Evolutionary conservation across 2,329 filamentous ascomycete genomes (phyloP).

Genomic region (Exophiala bonariae): DNA sequence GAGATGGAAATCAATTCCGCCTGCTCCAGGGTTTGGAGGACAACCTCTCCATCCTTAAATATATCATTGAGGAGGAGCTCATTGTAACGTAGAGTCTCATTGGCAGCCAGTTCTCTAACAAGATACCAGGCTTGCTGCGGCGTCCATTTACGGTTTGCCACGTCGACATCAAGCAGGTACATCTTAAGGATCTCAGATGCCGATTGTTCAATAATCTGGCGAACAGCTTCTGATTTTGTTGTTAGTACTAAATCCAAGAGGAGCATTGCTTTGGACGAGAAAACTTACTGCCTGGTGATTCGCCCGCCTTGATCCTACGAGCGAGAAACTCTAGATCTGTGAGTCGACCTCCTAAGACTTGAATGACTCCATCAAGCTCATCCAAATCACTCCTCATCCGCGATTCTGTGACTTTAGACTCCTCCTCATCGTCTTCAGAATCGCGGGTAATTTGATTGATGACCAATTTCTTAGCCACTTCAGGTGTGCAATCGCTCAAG

Average conservation of each 20-base stretch:
- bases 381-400: slow-evolving; percentile 57
- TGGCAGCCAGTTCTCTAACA: slow-evolving; percentile 73
- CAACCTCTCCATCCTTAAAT: slow-evolving; percentile 74
- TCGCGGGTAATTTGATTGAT: slow-evolving; percentile 69
- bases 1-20: slow-evolving; percentile 81
- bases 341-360: slow-evolving; percentile 82
- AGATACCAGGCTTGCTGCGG: slow-evolving; percentile 87
- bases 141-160: slow-evolving; percentile 67
- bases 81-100: slow-evolving; percentile 72
- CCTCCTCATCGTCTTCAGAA: slow-evolving; percentile 36
- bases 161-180: slow-evolving; percentile 69
- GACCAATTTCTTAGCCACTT: slow-evolving; percentile 89
- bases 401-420: slow-evolving; percentile 40
- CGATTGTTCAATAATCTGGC: slow-evolving; percentile 85
- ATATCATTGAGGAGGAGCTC: slow-evolving; percentile 76
- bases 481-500: slow-evolving; percentile 80
- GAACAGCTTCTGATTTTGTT: slow-evolving; percentile 57
- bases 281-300: slow-evolving; percentile 64
- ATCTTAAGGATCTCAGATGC: slow-evolving; percentile 91
- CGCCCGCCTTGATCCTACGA: slow-evolving; percentile 83
- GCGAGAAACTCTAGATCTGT: slow-evolving; percentile 93
- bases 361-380: slow-evolving; percentile 78
- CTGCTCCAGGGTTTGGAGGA: slow-evolving; percentile 77
- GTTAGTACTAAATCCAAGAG: background rate
- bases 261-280: background rate